Evolutionary conservation across 768 basidiomycete genomes (phyloP).

Genomic region (Suillus cothurnatus): DNA sequence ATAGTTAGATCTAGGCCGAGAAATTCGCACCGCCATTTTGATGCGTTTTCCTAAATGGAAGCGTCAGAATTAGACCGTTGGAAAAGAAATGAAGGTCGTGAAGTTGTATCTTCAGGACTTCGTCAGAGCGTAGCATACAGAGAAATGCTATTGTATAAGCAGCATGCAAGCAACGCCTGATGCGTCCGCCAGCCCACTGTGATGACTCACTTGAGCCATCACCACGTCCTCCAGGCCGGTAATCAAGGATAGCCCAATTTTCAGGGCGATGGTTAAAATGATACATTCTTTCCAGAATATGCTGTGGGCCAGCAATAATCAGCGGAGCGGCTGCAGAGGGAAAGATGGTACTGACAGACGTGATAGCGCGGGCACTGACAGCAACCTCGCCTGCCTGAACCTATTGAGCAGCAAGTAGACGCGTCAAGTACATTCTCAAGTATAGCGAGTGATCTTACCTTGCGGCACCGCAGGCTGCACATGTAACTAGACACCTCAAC

Average conservation of each 20-base stretch:
- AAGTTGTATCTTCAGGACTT: constrained; percentile 36
- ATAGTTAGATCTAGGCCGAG: too few species aligned
- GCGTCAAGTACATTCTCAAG: too few species aligned
- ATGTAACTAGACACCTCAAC: constrained; percentile 30
- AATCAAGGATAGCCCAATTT: constrained; percentile 21
- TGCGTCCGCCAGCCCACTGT: constrained; percentile 35
- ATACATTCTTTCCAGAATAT: constrained; percentile 25
- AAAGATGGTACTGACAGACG: constrained; percentile 15
- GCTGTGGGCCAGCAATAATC: constrained; percentile 15
- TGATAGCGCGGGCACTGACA: constrained; percentile 27
- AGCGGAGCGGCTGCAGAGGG: too few species aligned
- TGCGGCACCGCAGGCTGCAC: constrained; percentile 25
- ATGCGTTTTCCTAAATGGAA: constrained; percentile 31
- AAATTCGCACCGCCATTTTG: constrained; percentile 30
- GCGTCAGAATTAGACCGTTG: constrained; percentile 19
- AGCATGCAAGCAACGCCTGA: constrained; percentile 29
- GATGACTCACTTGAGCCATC: constrained; percentile 14
- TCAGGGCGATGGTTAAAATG: constrained; percentile 26
- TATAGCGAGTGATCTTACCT: constrained; percentile 17
- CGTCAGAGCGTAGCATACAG: constrained; percentile 37
- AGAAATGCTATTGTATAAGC: constrained; percentile 37
- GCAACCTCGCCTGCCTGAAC: constrained; percentile 24
- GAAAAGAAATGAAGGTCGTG: constrained; percentile 22
- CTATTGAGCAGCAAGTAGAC: constrained; percentile 1
- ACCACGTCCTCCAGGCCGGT: constrained; percentile 14